Percentiles rank a stretch among this genome's conserved stretches.
phyloP scores from a whole-genome alignment of 2,329 filamentous ascomycete species.

The Dichotomopilus funicola region DNA sequence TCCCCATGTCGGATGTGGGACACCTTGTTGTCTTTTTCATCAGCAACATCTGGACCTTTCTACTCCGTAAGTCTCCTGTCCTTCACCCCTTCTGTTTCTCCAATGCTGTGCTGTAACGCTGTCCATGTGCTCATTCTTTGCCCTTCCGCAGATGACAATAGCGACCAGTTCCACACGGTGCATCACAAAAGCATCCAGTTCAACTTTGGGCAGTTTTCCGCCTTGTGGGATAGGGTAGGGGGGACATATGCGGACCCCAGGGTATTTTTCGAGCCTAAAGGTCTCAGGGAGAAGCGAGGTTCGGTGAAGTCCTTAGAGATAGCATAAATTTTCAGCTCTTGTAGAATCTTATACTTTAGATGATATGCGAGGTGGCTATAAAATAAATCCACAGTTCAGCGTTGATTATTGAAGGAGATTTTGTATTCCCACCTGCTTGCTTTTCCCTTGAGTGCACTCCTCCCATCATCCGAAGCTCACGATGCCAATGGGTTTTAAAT shows the following conservation, averaged over 20 bases:
- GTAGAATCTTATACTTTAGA: too few species aligned
- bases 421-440: too few species aligned
- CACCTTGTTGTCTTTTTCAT: not conserved
- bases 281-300: too few species aligned
- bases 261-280: not conserved
- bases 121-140: not conserved
- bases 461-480: too few species aligned
- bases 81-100: not conserved
- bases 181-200: not conserved
- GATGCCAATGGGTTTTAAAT: too few species aligned
- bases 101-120: not conserved
- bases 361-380: too few species aligned
- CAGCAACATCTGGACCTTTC: not conserved
- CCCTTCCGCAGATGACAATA: not conserved
- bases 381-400: too few species aligned
- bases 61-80: not conserved
- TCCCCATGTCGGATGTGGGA: not conserved
- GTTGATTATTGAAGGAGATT: too few species aligned
- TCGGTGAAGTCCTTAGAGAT: too few species aligned
- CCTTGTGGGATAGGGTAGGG: not conserved
- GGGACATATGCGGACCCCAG: not conserved
- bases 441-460: too few species aligned
- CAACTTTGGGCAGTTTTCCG: constrained; percentile 1
- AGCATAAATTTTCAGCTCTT: too few species aligned
- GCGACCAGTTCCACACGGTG: constrained; percentile 1